phyloP scores from a whole-genome alignment of 352 stramenopile species.

The Elongisporangium prolatum region DNA sequence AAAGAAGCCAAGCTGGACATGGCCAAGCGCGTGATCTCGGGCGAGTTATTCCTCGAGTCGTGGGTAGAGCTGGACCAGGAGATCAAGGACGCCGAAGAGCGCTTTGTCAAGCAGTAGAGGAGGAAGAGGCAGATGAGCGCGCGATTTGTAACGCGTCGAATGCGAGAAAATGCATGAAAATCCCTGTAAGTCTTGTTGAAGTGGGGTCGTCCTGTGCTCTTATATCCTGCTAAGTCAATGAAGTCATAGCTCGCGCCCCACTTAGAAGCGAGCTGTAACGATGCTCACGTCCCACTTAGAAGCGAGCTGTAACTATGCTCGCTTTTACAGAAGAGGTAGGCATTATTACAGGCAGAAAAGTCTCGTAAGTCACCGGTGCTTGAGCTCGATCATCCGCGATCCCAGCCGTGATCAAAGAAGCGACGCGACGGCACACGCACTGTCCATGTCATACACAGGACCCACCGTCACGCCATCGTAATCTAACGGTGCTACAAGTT shows the following conservation, averaged over 20 bases:
- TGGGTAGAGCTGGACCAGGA: constrained; percentile 98
- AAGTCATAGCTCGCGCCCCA: not conserved
- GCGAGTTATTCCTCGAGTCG: constrained; percentile 95
- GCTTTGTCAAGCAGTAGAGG: constrained; percentile 5
- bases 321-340: too few species aligned
- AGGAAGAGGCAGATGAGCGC: not conserved
- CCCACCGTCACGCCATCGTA: not conserved
- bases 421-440: not conserved
- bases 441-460: not conserved
- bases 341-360: not conserved
- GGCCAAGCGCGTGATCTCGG: constrained; percentile 98
- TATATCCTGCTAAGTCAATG: not conserved
- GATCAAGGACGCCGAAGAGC: constrained; percentile 79
- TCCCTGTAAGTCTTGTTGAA: not conserved
- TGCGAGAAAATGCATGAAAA: not conserved
- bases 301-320: too few species aligned
- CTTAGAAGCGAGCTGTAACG: not conserved
- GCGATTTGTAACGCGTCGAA: not conserved
- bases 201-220: not conserved
- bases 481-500: not conserved
- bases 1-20: constrained; percentile 99
- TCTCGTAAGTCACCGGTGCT: not conserved
- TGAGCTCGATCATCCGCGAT: not conserved
- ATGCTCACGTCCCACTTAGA: not conserved
- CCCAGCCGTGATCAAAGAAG: not conserved